Evolutionary conservation across 2,329 filamentous ascomycete genomes (phyloP), one percentile per base, ranked within the genome.

Genomic region (Zalaria sp.): DNA sequence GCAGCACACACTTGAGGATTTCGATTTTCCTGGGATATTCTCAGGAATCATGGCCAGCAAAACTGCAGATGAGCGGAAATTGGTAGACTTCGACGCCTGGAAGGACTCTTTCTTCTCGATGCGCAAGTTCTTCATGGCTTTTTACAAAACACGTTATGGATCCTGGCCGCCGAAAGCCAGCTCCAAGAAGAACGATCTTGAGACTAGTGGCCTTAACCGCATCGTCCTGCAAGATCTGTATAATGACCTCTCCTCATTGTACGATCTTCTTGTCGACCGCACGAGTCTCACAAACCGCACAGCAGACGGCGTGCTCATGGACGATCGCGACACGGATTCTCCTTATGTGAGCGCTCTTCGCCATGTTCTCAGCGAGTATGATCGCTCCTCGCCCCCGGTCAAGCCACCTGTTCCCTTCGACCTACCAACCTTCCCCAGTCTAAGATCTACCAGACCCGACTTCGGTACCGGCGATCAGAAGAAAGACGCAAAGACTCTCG

Each of bases 341-440:
- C 73, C 81, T 25, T 71, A 75, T 7, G 68, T 77, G 26, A 72
- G 79, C 34, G 85, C 83, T 2, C 67, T 96, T 37, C 78, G 89
- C 41, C 80, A 79, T 47, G 74, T 95, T 8, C 70, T 95, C 48
- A 79, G 75, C 50, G 89, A 96, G 61, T 95, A 87, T 54, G 91
- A 98, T 57, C 77, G 82, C 45, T 89, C 83, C 5, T 84, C 81
- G 9, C 86, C 89, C 1, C 91, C 91, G 0, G 87, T 96, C 0
- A 75, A 89, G 45, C 91, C 91, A 0, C 86, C 89, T 0, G 78
- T 96, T 42, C 89, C 91, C 0, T 96, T 89, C 54, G 89, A 96
- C 56, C 69, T 85, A 4, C 89, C 91, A 3, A 73, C 79, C 49
- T 62, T 93, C 25, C 89, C 89, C 1, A 73, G 72, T 1, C 72